Evolutionary conservation across 106 monocot species (phyloP).

Genomic region (Dioscorea alata): DNA sequence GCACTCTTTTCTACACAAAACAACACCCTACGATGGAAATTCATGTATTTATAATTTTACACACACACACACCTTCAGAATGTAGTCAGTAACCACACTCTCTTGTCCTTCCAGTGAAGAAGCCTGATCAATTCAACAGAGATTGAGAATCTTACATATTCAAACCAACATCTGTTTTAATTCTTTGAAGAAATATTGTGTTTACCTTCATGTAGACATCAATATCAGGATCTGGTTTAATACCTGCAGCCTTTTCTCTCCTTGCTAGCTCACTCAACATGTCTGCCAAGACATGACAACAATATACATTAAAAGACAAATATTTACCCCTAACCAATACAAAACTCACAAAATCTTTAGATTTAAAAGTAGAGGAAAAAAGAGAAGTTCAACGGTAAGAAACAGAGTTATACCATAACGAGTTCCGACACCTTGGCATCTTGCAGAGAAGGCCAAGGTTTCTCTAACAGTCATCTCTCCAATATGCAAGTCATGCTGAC

Average conservation of each 20-base stretch:
- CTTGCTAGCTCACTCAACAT: slow-evolving; percentile 7
- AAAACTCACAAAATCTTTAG: background rate
- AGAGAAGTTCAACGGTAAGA: too few relatives aligned
- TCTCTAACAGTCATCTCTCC: slow-evolving; percentile 64
- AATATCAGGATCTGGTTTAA: slow-evolving; percentile 10
- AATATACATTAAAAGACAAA: background rate
- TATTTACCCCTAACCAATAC: background rate
- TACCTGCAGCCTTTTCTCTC: slow-evolving; percentile 3
- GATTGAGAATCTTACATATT: background rate
- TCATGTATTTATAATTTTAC: too few relatives aligned
- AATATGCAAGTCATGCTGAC: slow-evolving; percentile 52
- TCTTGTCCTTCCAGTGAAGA: slow-evolving; percentile 31
- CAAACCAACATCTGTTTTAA: too few relatives aligned
- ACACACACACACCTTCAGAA: slow-evolving; percentile 26
- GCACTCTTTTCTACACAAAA: too few relatives aligned
- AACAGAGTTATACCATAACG: slow-evolving; percentile 28
- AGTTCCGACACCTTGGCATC: slow-evolving; percentile 43
- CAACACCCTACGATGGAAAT: too few relatives aligned
- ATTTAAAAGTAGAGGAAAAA: background rate
- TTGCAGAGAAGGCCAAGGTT: slow-evolving; percentile 53
- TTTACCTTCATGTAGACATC: slow-evolving; percentile 21
- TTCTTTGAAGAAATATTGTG: background rate
- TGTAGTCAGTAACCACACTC: slow-evolving; percentile 43
- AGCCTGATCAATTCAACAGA: slow-evolving; percentile 21
- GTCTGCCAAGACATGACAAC: background rate